Conservation (phyloP, 129 eudicot species). For the Pseudognaphalium luteoalbum region DNA sequence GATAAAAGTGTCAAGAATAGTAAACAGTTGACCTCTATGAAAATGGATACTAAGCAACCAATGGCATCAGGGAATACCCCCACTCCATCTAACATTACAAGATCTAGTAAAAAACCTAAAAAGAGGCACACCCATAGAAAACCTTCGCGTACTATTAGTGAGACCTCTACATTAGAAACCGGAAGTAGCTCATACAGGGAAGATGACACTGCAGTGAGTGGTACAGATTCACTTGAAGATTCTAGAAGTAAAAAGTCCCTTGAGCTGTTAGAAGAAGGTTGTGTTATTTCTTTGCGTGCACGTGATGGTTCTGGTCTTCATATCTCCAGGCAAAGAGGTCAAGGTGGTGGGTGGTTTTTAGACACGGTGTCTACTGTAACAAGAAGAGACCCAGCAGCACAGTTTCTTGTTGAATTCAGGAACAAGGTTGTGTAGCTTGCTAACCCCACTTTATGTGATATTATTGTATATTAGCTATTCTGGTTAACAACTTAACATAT, state of each 20-base stretch:
- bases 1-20: constrained; percentile 39
- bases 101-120: constrained; percentile 91
- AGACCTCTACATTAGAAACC: constrained; percentile 12
- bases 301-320: constrained; percentile 64
- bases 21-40: constrained; percentile 47
- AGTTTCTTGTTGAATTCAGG: constrained; percentile 75
- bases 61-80: constrained; percentile 51
- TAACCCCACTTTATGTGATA: background rate
- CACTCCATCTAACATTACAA: constrained; percentile 63
- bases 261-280: constrained; percentile 81
- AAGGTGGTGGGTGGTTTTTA: constrained; percentile 96
- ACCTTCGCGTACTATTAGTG: constrained; percentile 60
- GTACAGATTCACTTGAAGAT: constrained; percentile 87
- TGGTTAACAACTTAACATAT: background rate
- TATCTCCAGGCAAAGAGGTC: constrained; percentile 87
- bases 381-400: constrained; percentile 95
- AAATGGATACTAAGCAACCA: constrained; percentile 39
- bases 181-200: constrained; percentile 64
- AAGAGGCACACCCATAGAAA: constrained; percentile 80
- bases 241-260: constrained; percentile 57
- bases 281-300: constrained; percentile 70
- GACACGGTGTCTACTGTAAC: constrained; percentile 70
- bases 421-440: constrained; percentile 53
- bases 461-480: constrained; percentile 8
- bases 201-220: constrained; percentile 87